These are phyloP conservation scores for Ophiognomonia clavigignenti-juglandacearum DNA, from an alignment of 2,329 filamentous ascomycete genomes.

Conservation along the genomic window DNA sequence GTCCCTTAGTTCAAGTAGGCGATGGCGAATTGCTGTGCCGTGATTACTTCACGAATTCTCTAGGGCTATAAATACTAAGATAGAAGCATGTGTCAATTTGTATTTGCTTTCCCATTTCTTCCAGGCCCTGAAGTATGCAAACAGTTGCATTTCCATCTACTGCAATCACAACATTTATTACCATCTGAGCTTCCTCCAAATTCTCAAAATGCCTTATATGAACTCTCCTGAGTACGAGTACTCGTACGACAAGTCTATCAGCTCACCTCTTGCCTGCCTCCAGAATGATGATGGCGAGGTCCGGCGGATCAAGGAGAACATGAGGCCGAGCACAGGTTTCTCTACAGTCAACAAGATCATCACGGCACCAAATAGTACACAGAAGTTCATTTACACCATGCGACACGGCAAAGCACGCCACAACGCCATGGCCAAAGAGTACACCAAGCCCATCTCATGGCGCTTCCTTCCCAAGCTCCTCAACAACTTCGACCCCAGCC, in stretches of 20 bases:
- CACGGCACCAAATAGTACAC: neutral
- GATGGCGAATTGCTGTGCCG: too few relatives aligned
- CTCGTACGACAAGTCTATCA: constrained; percentile 2
- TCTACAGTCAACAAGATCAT: neutral
- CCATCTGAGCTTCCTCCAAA: too few relatives aligned
- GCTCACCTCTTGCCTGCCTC: neutral
- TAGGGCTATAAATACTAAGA: too few relatives aligned
- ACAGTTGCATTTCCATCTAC: too few relatives aligned
- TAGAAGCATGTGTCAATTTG: too few relatives aligned
- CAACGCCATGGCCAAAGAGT: constrained; percentile 3
- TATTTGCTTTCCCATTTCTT: too few relatives aligned
- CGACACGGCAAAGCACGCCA: constrained; percentile 11
- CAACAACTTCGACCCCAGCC: constrained; percentile 4
- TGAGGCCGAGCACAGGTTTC: neutral
- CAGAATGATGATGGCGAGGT: constrained; percentile 1
- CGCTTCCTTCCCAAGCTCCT: constrained; percentile 3
- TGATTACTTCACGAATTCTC: too few relatives aligned
- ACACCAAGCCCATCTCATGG: constrained; percentile 8
- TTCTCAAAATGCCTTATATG: neutral
- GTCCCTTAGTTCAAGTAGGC: too few relatives aligned
- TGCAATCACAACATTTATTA: too few relatives aligned
- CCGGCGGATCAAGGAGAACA: neutral
- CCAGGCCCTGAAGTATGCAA: too few relatives aligned
- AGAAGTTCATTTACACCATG: constrained; percentile 9
- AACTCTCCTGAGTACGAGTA: neutral